A percentile compares a stretch with the other conserved stretches of the same genome.
These are phyloP conservation scores for Metschnikowia gelsemii DNA, from an alignment of 805 yeast species.

Conservation along the genomic window DNA sequence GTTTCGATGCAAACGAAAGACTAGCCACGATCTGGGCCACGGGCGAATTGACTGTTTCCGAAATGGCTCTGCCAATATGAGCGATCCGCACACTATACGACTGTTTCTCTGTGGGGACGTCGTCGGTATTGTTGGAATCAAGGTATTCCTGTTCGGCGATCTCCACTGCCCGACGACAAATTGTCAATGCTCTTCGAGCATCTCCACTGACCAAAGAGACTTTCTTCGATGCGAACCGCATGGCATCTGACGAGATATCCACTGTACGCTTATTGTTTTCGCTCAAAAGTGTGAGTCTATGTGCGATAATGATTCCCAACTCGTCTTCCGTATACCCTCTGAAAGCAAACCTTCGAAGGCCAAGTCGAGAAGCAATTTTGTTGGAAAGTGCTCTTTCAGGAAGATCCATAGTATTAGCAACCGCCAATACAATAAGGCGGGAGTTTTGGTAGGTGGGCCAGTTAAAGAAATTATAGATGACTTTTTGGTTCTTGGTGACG, in stretches of 20 bases:
- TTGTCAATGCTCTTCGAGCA: conserved; percentile 87
- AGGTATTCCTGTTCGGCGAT: conserved; percentile 69
- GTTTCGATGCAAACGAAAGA: conserved; percentile 66
- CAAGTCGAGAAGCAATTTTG: conserved; percentile 88
- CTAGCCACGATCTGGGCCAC: conserved; percentile 54
- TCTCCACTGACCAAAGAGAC: conserved; percentile 97
- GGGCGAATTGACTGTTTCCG: conserved; percentile 77
- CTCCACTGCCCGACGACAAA: conserved; percentile 87
- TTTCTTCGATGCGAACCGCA: conserved; percentile 88
- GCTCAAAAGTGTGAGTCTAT: conserved; percentile 54
- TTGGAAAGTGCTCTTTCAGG: conserved; percentile 87
- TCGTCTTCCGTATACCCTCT: conserved; percentile 85
- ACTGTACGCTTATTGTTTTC: conserved; percentile 42
- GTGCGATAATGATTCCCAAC: conserved; percentile 68
- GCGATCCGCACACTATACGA: conserved; percentile 60
- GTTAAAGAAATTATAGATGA: conserved; percentile 93
- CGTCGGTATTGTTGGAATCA: conserved; percentile 25
- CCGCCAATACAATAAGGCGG: conserved; percentile 81
- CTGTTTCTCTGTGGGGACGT: conserved; percentile 30
- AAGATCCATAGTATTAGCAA: conserved; percentile 95
- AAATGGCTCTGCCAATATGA: conserved; percentile 77
- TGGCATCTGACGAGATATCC: conserved; percentile 63
- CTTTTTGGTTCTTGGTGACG: conserved; percentile 75
- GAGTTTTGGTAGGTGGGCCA: conserved; percentile 91
- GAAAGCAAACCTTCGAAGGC: conserved; percentile 81